Evolutionary conservation across 2,329 filamentous ascomycete genomes (phyloP).

Genomic region (Clarireedia hainanense): DNA sequence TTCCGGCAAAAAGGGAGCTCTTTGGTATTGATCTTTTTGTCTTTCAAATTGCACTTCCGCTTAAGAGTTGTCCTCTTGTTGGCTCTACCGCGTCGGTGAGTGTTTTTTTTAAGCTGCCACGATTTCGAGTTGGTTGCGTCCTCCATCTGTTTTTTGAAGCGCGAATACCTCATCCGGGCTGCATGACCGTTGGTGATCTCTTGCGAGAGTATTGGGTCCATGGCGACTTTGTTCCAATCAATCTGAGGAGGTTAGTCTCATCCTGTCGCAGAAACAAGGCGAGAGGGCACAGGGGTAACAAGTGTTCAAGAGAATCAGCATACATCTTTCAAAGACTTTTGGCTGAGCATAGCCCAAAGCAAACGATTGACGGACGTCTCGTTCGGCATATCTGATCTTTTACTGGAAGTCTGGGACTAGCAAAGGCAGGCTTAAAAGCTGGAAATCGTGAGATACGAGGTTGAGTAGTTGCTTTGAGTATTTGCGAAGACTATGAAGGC

Average conservation of each 20-base stretch:
- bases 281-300: background rate
- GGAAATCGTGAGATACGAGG: background rate
- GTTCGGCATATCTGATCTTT: constrained; percentile 33
- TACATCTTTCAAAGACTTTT: constrained; percentile 44
- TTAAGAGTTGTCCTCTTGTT: constrained; percentile 14
- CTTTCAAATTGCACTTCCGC: constrained; percentile 1
- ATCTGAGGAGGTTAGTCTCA: constrained; percentile 30
- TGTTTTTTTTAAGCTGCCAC: constrained; percentile 9
- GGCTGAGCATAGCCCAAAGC: constrained; percentile 47
- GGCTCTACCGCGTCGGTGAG: constrained; percentile 16
- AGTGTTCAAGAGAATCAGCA: constrained; percentile 11
- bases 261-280: no score
- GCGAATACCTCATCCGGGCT: constrained; percentile 48
- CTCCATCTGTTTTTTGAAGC: constrained; percentile 46
- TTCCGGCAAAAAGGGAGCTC: background rate
- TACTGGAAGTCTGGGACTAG: constrained; percentile 25
- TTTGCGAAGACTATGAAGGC: background rate
- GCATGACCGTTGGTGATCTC: constrained; percentile 49
- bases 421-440: constrained; percentile 16
- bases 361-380: constrained; percentile 43
- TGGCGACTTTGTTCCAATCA: constrained; percentile 45
- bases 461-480: background rate
- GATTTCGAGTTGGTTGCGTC: constrained; percentile 25
- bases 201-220: constrained; percentile 29
- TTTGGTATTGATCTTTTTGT: background rate